phyloP scores from a whole-genome alignment of 345 rosid species.

The Barbarea vulgaris region DNA sequence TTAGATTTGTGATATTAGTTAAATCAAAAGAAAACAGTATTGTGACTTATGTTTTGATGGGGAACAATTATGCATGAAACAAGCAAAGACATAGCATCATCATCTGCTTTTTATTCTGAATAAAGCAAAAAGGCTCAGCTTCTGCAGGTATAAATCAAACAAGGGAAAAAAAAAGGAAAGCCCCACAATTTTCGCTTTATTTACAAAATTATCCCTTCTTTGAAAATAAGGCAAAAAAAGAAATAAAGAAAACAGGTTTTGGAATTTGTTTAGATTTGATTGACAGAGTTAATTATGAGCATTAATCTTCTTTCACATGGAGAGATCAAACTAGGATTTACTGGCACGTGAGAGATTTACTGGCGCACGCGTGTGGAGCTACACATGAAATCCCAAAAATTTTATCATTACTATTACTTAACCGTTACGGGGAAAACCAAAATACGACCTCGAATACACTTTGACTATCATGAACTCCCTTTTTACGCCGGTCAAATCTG shows the following conservation, averaged over 20 bases:
- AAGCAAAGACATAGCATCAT: conserved; percentile 26
- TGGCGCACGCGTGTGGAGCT: conserved; percentile 30
- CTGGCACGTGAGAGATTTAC: conserved; percentile 33
- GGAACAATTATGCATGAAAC: conserved; percentile 36
- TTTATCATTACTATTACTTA: conserved; percentile 11
- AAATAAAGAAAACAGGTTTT: not conserved
- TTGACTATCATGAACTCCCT: conserved; percentile 6
- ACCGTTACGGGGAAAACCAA: conserved; percentile 32
- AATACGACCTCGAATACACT: not conserved
- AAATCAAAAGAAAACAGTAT: not conserved
- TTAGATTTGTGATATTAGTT: not conserved
- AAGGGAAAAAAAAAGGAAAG: not conserved
- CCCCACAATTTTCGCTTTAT: conserved; percentile 21
- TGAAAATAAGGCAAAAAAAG: not conserved
- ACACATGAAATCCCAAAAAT: conserved; percentile 11
- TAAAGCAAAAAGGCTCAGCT: conserved; percentile 23
- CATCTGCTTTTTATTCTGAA: conserved; percentile 26
- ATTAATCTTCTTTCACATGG: conserved; percentile 40
- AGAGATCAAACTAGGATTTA: not conserved
- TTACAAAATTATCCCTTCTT: conserved; percentile 23
- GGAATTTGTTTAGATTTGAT: conserved; percentile 14
- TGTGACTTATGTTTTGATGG: not conserved
- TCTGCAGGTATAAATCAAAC: conserved; percentile 21
- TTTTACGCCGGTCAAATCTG: conserved; percentile 11
- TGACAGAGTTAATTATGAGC: conserved; percentile 29